phyloP scores from a whole-genome alignment of 768 basidiomycete genomes.

The Lentinula lateritia region DNA sequence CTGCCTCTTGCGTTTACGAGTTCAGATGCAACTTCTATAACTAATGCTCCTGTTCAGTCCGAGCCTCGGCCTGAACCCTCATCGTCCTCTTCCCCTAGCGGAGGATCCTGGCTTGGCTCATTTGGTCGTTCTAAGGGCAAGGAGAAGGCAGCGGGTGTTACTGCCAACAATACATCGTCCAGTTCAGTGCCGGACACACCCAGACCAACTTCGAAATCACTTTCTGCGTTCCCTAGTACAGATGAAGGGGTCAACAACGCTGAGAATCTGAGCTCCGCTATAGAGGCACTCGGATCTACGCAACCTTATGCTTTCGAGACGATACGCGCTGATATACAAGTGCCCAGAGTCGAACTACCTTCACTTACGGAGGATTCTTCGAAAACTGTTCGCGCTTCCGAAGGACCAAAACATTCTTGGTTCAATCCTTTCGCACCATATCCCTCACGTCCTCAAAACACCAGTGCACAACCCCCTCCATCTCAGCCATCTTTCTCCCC shows the following conservation, averaged over 20 bases:
- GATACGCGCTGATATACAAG: background rate
- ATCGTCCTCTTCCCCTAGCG: background rate
- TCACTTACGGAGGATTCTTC: slow-evolving; percentile 6
- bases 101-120: slow-evolving; percentile 26
- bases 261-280: background rate
- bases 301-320: background rate
- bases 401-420: slow-evolving; percentile 18
- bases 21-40: background rate
- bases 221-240: background rate
- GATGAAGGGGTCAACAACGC: background rate
- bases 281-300: background rate
- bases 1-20: background rate
- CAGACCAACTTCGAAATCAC: background rate
- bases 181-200: background rate
- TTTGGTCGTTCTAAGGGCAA: slow-evolving; percentile 24
- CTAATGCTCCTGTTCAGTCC: background rate
- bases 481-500: slow-evolving; percentile 12
- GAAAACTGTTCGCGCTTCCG: background rate
- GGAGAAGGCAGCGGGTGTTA: slow-evolving; percentile 17
- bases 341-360: slow-evolving; percentile 7
- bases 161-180: background rate
- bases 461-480: slow-evolving; percentile 10
- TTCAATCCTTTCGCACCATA: slow-evolving; percentile 10
- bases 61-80: background rate
- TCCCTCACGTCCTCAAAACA: slow-evolving; percentile 9